Percentiles rank a stretch among this genome's conserved stretches.
Conservation (phyloP, 331 rosid genomes). For the Erythrophleum ivorense region DNA sequence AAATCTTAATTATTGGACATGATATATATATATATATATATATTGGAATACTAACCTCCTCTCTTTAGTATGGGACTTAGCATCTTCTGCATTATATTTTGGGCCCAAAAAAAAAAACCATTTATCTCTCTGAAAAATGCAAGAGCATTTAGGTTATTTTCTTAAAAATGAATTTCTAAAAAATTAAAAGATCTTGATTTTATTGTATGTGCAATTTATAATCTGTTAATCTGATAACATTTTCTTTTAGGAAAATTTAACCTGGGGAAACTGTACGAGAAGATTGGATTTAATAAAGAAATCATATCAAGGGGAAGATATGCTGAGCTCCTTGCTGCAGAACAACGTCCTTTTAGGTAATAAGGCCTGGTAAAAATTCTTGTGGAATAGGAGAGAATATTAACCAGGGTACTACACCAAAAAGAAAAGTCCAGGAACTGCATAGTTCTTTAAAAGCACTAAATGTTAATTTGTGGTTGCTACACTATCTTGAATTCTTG, state of each 20-base stretch:
- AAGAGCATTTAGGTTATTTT: neutral
- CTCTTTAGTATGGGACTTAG: neutral
- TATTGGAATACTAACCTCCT: neutral
- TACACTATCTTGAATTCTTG: neutral
- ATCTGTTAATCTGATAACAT: constrained; percentile 28
- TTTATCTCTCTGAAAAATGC: constrained; percentile 1
- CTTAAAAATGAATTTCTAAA: neutral
- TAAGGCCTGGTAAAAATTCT: constrained; percentile 21
- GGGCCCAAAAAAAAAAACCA: neutral
- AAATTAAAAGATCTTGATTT: neutral
- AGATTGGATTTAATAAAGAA: constrained; percentile 94
- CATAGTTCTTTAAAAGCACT: neutral
- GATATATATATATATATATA: neutral
- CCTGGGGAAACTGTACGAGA: constrained; percentile 88
- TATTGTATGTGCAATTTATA: constrained; percentile 12
- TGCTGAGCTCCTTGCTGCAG: constrained; percentile 89
- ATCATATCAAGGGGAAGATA: constrained; percentile 91
- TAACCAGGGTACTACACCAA: constrained; percentile 15
- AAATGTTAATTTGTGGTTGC: neutral
- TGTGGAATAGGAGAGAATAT: constrained; percentile 30
- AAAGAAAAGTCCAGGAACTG: neutral
- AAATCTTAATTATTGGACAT: neutral
- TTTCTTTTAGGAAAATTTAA: constrained; percentile 75
- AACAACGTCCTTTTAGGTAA: constrained; percentile 92
- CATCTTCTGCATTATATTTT: neutral